Percentiles rank a stretch among this genome's conserved stretches.
phyloP scores from a whole-genome alignment of 2,329 filamentous ascomycete species.

The Talaromyces atroroseus region DNA sequence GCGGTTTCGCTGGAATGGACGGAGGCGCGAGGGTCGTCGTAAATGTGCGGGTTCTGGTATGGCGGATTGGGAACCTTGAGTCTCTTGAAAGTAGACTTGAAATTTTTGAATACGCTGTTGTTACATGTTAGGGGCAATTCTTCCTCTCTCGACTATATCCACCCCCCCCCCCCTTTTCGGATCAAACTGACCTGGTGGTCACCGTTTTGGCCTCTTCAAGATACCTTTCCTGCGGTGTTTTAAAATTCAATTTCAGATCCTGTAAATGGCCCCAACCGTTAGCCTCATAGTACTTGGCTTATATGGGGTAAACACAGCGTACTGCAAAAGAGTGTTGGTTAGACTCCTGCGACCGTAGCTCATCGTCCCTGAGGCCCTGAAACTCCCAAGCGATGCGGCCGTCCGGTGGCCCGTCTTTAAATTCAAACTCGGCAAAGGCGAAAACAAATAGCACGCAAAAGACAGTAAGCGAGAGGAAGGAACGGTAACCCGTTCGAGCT shows the following conservation, averaged over 20 bases:
- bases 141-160: background rate
- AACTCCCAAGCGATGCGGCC: slow-evolving; percentile 12
- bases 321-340: slow-evolving; percentile 10
- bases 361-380: slow-evolving; percentile 4
- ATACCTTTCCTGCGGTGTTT: slow-evolving; percentile 13
- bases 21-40: slow-evolving; percentile 12
- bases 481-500: slow-evolving; percentile 11
- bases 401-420: background rate
- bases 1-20: slow-evolving; percentile 8
- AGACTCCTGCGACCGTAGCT: slow-evolving; percentile 8
- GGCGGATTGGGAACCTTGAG: slow-evolving; percentile 7
- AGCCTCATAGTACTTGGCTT: background rate
- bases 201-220: slow-evolving; percentile 12
- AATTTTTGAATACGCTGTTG: slow-evolving; percentile 11
- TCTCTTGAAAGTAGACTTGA: slow-evolving; percentile 14
- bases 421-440: slow-evolving; percentile 10
- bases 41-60: slow-evolving; percentile 10
- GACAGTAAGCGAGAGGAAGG: slow-evolving; percentile 11
- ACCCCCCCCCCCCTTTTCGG: too few species aligned
- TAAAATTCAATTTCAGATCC: slow-evolving; percentile 12
- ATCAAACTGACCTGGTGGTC: slow-evolving; percentile 5
- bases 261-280: background rate
- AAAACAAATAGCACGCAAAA: slow-evolving; percentile 13
- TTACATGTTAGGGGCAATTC: background rate
- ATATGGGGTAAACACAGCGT: background rate